Percentiles rank a stretch among this genome's conserved stretches.
Evolutionary conservation across 108 stramenopile genomes (phyloP).

Genomic region (Pelagomonas calceolata): DNA sequence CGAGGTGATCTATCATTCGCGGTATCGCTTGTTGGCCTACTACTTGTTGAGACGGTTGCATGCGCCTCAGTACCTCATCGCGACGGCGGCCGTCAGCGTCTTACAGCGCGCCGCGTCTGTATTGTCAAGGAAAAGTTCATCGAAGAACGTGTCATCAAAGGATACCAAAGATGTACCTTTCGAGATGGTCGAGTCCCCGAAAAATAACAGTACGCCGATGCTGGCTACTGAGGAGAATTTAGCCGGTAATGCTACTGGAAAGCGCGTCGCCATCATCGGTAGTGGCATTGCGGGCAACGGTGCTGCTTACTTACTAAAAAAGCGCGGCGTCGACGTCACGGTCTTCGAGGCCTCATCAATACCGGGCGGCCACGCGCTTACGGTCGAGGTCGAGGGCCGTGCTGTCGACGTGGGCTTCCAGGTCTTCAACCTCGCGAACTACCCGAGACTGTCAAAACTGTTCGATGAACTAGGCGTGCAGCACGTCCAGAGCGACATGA

Average conservation of each 20-base stretch:
- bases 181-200: background rate
- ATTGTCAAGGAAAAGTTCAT: too few species aligned
- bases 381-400: slow-evolving; percentile 38
- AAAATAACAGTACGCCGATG: too few species aligned
- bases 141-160: too few species aligned
- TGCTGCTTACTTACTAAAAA: slow-evolving; percentile 25
- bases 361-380: slow-evolving; percentile 82
- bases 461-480: slow-evolving; percentile 63
- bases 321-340: slow-evolving; percentile 45
- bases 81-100: background rate
- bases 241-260: background rate
- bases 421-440: slow-evolving; percentile 86
- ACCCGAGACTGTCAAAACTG: slow-evolving; percentile 82
- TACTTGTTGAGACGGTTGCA: background rate
- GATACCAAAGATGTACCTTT: too few species aligned
- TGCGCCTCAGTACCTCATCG: background rate
- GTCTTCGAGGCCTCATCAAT: slow-evolving; percentile 59
- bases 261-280: slow-evolving; percentile 34
- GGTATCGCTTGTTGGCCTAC: background rate
- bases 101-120: too few species aligned
- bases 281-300: slow-evolving; percentile 37
- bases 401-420: slow-evolving; percentile 85
- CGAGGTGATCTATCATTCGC: background rate
- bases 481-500: slow-evolving; percentile 50
- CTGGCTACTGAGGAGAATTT: background rate